A percentile compares a stretch with the other conserved stretches of the same genome.
phyloP scores from a whole-genome alignment of 495 filamentous ascomycete species.

The Penicillium pulvis region DNA sequence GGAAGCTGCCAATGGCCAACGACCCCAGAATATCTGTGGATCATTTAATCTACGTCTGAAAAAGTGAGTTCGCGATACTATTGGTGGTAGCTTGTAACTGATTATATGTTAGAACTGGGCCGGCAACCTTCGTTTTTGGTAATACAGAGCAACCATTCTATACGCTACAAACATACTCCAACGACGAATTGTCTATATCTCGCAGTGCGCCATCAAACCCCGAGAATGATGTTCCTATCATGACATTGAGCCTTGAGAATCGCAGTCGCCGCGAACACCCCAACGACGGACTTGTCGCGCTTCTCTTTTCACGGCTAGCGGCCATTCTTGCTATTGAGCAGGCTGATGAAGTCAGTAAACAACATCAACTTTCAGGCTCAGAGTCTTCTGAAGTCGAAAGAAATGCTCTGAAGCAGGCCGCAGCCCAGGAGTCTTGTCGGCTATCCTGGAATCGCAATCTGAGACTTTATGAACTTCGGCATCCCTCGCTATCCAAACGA shows the following conservation, averaged over 20 bases:
- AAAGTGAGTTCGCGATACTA: constrained; percentile 32
- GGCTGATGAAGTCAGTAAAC: constrained; percentile 47
- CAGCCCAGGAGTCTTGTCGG: constrained; percentile 70
- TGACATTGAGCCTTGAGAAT: constrained; percentile 62
- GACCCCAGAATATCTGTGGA: constrained; percentile 35
- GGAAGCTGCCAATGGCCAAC: constrained; percentile 58
- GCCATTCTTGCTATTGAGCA: constrained; percentile 70
- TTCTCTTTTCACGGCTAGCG: constrained; percentile 71
- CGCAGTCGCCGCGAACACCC: constrained; percentile 57
- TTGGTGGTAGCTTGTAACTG: constrained; percentile 6
- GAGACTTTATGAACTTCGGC: constrained; percentile 67
- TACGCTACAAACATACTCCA: constrained; percentile 45
- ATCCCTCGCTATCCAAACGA: constrained; percentile 65
- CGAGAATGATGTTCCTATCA: constrained; percentile 48
- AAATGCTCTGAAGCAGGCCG: constrained; percentile 61
- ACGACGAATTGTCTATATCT: constrained; percentile 42
- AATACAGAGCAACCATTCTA: constrained; percentile 47
- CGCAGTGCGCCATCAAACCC: constrained; percentile 40
- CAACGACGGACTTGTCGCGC: constrained; percentile 69
- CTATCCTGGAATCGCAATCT: constrained; percentile 68
- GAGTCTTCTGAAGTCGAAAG: constrained; percentile 53
- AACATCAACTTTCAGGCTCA: constrained; percentile 42
- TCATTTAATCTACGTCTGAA: constrained; percentile 49
- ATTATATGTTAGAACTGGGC: constrained; percentile 32
- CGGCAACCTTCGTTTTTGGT: constrained; percentile 43